Base-by-base conservation (phyloP, 805 yeast species). In the Metschnikowia gruessii region DNA sequence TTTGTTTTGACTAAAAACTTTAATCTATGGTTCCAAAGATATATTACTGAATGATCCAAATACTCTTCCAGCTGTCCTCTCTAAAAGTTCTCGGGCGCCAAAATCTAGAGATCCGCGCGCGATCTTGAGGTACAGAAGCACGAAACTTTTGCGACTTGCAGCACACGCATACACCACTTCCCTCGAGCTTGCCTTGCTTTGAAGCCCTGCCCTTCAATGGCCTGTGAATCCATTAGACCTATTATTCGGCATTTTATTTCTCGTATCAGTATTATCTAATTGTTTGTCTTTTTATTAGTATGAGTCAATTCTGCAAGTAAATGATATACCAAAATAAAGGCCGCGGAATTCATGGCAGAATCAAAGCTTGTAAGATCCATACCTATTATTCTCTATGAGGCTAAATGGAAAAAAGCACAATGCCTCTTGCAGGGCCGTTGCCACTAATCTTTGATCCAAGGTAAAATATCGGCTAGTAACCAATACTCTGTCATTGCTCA, bases 401-500 rank as follows among this genome's bases (percentile, higher is more conserved):
- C 17, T 29, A 21, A 54, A 39, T 11, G 58, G 58, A 29, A 54
- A 46, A 13, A 43, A 42, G 34, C 61, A 55, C 35, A 69, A 52
- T 5, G 65, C 72, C 50, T 69, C 75, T 54, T 69, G 75, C 28
- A 51, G 55, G 3, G 66, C 57, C 2, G 62, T 57, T 11, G 69
- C 69, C 18, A 69, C 60, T 53, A 59, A 53, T 18, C 59, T 54
- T 4, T 62, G 63, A 42, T 66, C 63, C 49, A 54, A 24, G 13
- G 68, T 63, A 49, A 51, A 70, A 29, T 59, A 52, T 37, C 48
- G 51, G 31, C 61, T 55, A 18, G 53, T 48, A 46, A 66, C 64
- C 52, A 70, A 59, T 5, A 66, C 61, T 33, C 75, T 58, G 50
- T 68, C 66, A 49, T 69, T 70, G 46, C 58, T 54, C 59, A 67